A percentile compares a stretch with the other conserved stretches of the same genome.
phyloP scores from a whole-genome alignment of 2,329 filamentous ascomycete genomes.

The Exophiala phaeomuriformis region DNA sequence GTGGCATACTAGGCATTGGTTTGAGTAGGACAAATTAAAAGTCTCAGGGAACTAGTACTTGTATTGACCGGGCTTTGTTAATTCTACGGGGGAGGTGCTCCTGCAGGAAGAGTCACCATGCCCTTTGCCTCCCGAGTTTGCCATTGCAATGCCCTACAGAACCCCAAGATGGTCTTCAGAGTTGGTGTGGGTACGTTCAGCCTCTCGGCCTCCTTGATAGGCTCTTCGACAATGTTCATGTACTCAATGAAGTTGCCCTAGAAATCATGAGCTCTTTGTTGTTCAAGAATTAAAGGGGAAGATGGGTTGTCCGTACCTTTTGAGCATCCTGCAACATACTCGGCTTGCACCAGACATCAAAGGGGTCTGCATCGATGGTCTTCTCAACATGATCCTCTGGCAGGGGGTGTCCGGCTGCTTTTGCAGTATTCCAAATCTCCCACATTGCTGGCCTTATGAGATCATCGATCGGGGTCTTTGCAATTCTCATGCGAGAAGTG shows the following conservation, averaged over 20 bases:
- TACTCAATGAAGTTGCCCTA: slow-evolving; percentile 50
- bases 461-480: slow-evolving; percentile 40
- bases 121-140: slow-evolving; percentile 26
- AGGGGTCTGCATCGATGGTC: slow-evolving; percentile 45
- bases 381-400: slow-evolving; percentile 39
- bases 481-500: slow-evolving; percentile 44
- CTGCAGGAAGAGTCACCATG: background rate
- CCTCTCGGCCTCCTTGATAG: slow-evolving; percentile 44
- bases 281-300: background rate
- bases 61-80: too few species aligned
- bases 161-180: slow-evolving; percentile 26
- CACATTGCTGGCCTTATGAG: slow-evolving; percentile 48
- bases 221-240: slow-evolving; percentile 51
- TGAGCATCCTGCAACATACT: slow-evolving; percentile 49
- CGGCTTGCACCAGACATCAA: slow-evolving; percentile 41
- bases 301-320: slow-evolving; percentile 33
- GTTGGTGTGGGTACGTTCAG: slow-evolving; percentile 37
- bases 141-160: slow-evolving; percentile 28
- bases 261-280: background rate
- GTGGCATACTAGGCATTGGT: too few species aligned
- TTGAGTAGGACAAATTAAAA: too few species aligned
- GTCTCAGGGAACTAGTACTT: too few species aligned
- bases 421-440: slow-evolving; percentile 37
- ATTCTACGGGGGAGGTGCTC: too few species aligned
- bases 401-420: slow-evolving; percentile 38